Evolutionary conservation across 1,284 basidiomycete genomes (phyloP).

Genomic region (Golubevia pallescens): DNA sequence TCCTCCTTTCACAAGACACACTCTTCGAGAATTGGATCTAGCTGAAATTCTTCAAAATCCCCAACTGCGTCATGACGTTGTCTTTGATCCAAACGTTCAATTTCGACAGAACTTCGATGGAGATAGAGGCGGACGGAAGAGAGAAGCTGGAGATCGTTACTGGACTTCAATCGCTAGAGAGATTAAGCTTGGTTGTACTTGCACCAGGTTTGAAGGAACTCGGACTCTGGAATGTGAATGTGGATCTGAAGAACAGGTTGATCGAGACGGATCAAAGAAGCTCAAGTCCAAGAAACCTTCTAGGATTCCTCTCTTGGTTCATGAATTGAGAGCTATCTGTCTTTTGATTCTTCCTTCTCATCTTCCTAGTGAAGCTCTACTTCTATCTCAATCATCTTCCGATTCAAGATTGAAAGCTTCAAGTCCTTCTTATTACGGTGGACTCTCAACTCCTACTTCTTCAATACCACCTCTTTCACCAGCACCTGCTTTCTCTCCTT

Average conservation of each 20-base stretch:
- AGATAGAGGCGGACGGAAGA: slow-evolving; percentile 74
- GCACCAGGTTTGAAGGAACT: slow-evolving; percentile 52
- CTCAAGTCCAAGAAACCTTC: slow-evolving; percentile 68
- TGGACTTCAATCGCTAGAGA: slow-evolving; percentile 83
- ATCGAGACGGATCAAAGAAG: too few relatives aligned
- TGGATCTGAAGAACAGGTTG: too few relatives aligned
- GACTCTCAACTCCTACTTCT: background rate
- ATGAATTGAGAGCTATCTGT: slow-evolving; percentile 71
- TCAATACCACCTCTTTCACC: background rate
- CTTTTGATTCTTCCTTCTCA: too few relatives aligned
- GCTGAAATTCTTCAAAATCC: slow-evolving; percentile 84
- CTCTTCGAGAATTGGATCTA: slow-evolving; percentile 83
- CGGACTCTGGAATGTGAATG: too few relatives aligned
- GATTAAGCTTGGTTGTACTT: slow-evolving; percentile 81
- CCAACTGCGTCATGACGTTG: slow-evolving; percentile 87
- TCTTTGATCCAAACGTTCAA: slow-evolving; percentile 71
- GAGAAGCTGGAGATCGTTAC: slow-evolving; percentile 78
- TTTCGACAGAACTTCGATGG: slow-evolving; percentile 66
- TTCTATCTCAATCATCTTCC: too few relatives aligned
- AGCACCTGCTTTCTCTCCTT: background rate
- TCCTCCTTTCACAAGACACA: slow-evolving; percentile 82
- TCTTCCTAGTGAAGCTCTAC: too few relatives aligned
- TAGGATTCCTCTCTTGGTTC: slow-evolving; percentile 75
- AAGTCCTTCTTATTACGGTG: background rate
- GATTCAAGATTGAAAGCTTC: background rate